Evolutionary conservation across 1,284 basidiomycete genomes (phyloP), one percentile per base, ranked within the genome.

Genomic region (Lentinula novae-zelandiae): DNA sequence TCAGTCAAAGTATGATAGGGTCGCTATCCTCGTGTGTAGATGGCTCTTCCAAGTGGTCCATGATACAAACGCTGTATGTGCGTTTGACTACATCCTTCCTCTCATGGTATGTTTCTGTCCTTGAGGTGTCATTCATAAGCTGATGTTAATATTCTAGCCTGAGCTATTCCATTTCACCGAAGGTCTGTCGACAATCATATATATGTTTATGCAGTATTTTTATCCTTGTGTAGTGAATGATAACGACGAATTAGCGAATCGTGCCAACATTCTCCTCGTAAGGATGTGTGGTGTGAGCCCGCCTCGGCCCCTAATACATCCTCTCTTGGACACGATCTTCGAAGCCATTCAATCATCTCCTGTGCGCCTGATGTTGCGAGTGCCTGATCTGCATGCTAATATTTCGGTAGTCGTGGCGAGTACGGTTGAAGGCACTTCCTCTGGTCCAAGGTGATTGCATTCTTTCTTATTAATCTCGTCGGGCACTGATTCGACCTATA

Each of bases 1-100:
- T 67, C 85, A 91, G 68, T 95, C 92, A 3, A 86, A 82, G 15
- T 95, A 95, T 69, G 93, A 96, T 71, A 85, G 86, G 64, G 85
- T 87, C 57, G 86, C 82, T 7, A 76, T 86, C 31, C 79, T 82
- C 12, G 80, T 90, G 22, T 89, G 90, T 75, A 86, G 85, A 68
- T 93, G 90, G 89, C 75, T 93, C 33, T 87, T 85, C 71, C 82
- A 87, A 67, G 81, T 84, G 22, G 68, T 93, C 9, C 86, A 90
- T 62, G 89, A 92, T 66, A 82, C 87, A 1, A 86, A 92, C 67
- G 90, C 91, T 2, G 82, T 86, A 42, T 83, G 86, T 1, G 78
- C 82, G 0, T 93, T 92, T 73, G 90, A 92, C 61, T 93, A 92
- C 67, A 86, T 93, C 62, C 78, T 94, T 3, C 90, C 89, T 9